Conservation (phyloP, 2,329 filamentous ascomycete genomes). For the Aureobasidium lini region DNA sequence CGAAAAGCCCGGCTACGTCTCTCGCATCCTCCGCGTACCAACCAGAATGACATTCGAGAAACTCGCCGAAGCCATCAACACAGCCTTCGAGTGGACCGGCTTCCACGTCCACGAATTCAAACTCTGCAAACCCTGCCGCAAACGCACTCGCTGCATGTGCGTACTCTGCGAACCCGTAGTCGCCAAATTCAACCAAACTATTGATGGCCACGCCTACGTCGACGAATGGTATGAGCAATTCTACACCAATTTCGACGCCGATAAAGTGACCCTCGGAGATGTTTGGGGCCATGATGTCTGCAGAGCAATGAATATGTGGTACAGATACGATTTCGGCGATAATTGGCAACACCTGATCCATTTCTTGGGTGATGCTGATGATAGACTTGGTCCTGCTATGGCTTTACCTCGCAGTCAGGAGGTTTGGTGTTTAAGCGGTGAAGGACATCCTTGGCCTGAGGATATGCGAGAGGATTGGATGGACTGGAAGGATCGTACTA, state of each 20-base stretch:
- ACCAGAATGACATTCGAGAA: not conserved
- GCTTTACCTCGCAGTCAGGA: not conserved
- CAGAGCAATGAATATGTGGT: not conserved
- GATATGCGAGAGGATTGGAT: not conserved
- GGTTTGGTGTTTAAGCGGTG: not conserved
- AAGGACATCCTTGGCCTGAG: not conserved
- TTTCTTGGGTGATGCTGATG: not conserved
- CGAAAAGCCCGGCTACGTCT: not conserved
- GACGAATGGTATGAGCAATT: not conserved
- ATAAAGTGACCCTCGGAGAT: not conserved
- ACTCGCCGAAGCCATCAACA: not conserved
- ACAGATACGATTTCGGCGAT: not conserved
- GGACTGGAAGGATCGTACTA: not conserved
- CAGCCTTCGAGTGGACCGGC: not conserved
- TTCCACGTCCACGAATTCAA: not conserved
- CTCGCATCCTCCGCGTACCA: not conserved
- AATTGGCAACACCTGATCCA: not conserved
- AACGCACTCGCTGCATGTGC: not conserved
- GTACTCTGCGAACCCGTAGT: not conserved
- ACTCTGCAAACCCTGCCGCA: not conserved
- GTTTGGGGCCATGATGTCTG: not conserved
- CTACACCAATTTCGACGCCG: not conserved
- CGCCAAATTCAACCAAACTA: not conserved
- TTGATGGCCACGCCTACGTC: not conserved
- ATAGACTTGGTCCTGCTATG: not conserved